Evolutionary conservation across 2,329 filamentous ascomycete genomes (phyloP).

Genomic region (Claviceps monticola): DNA sequence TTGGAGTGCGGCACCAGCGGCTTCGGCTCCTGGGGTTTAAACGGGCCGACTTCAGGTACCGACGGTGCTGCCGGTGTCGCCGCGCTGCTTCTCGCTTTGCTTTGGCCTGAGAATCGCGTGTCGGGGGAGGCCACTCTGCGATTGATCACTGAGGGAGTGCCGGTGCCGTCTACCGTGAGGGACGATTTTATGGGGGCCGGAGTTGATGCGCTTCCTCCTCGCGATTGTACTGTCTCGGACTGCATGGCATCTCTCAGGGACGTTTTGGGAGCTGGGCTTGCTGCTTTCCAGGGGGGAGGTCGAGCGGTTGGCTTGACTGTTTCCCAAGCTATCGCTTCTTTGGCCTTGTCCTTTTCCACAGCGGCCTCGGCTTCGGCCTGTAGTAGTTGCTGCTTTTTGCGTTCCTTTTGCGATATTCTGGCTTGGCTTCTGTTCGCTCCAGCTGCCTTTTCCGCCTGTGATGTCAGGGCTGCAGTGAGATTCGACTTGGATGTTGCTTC

Average conservation of each 20-base stretch:
- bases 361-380: constrained; percentile 35
- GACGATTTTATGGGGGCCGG: constrained; percentile 25
- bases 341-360: constrained; percentile 18
- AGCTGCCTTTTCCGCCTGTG: constrained; percentile 31
- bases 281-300: constrained; percentile 53
- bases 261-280: constrained; percentile 32
- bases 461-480: constrained; percentile 39
- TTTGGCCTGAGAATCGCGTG: constrained; percentile 48
- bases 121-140: constrained; percentile 45
- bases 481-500: constrained; percentile 39
- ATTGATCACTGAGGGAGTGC: constrained; percentile 23
- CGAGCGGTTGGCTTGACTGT: constrained; percentile 23
- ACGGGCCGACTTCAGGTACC: constrained; percentile 13
- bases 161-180: constrained; percentile 27
- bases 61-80: constrained; percentile 8
- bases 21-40: constrained; percentile 18
- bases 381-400: constrained; percentile 67
- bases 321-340: constrained; percentile 29
- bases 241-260: constrained; percentile 36
- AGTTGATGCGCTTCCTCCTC: constrained; percentile 12
- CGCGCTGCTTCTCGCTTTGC: constrained; percentile 20
- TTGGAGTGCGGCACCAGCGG: constrained; percentile 45
- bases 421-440: constrained; percentile 23
- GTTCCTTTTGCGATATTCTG: constrained; percentile 83
- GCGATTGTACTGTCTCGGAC: constrained; percentile 12